Base-by-base conservation (phyloP, 352 stramenopile genomes). In the Phytophthora agathidicida region DNA sequence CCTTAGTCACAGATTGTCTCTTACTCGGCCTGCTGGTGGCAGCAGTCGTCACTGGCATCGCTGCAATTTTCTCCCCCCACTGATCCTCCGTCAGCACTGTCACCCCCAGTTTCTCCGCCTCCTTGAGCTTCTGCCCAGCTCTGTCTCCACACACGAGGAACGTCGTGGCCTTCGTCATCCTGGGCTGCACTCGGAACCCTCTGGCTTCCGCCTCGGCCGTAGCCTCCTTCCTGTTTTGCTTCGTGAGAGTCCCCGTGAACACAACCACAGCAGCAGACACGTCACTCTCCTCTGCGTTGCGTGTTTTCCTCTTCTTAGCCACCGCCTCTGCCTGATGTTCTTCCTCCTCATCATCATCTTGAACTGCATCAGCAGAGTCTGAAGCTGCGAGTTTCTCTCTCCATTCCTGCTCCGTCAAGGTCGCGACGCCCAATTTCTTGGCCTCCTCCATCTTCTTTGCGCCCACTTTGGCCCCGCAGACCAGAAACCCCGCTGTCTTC, bases 101-200 rank as follows among this genome's bases (percentile, higher is more conserved):
- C 8, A 85, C 58, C 9, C 56, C 64, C 3, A 71, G 44, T 28
- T 88, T 85, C 53, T 77, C 49, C 7, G 72, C 72, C 7, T 81
- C 72, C 20, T 76, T 65, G 9, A 82, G 61, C 44, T 85, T 85
- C 7, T 58, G 68, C 2, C 75, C 72, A 17, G 71, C 68, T n/a
- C 74, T 78, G 16, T 68, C 65, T 9, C 77, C 77, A 52, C 65
- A 88, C 36, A 88, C 74, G 5, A 88, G 57, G 32, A 82, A 72
- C 17, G 59, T 73, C 20, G 77, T 83, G 10, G 46, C 45, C 36
- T 75, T 75, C 2, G 64, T 82, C 49, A 88, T 51, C 31, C 42
- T 75, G 2, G 27, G 33, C 14, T 72, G 60, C 4, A 85, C 73
- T 24, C 41, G 69, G 45, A 73, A 83, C 28, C 77, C 77, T 8